Evolutionary conservation across 495 filamentous ascomycete species (phyloP), one percentile per base, ranked within the genome.

Genomic region (Penicillium parvum): DNA sequence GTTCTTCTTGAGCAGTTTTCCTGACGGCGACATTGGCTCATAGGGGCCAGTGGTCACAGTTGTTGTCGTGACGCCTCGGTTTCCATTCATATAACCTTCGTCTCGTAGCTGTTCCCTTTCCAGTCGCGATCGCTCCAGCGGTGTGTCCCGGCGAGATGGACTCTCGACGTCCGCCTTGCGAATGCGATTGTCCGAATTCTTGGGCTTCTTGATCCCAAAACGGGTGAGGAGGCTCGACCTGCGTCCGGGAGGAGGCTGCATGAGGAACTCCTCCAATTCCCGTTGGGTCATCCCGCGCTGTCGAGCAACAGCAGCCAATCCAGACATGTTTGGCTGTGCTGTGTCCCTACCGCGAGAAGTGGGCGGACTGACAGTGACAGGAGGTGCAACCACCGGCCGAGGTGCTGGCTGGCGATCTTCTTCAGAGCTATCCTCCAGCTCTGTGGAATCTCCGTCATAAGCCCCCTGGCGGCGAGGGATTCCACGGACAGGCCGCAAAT

Each of bases 361-460:
- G 10, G 40, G 52, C 25, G 43, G 56, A 43, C 32, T 32, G 25
- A 37, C 27, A 17, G 35, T 29, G 32, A 18, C 38, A 15, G 6
- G 50, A 32, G 19, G 30, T 30, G 32, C 50, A 36, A 18, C 41
- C 26, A 42, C 47, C 45, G 14, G 33, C 28, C 45, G 30, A 5
- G 43, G 32, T 3, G 49, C 47, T 6, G 47, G 50, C 28, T 26
- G 50, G 32, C 49, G 40, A 16, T 73, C 69, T 16, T 71, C 67
- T 35, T 73, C 68, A 18, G 74, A 77, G 37, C 77, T 81, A 49
- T 84, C 81, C 27, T 82, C 75, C n/a, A 87, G 69, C 39, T 86
- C 82, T 16, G 81, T 83, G 4, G 82, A 85, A 40, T 86, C 81
- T 25, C 79, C 79, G 45, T 82, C 74, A 23, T 74, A 66, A 18